These are phyloP conservation scores for Ophiostoma populinum DNA, from an alignment of 2,329 filamentous ascomycete genomes.

Conservation along the genomic window DNA sequence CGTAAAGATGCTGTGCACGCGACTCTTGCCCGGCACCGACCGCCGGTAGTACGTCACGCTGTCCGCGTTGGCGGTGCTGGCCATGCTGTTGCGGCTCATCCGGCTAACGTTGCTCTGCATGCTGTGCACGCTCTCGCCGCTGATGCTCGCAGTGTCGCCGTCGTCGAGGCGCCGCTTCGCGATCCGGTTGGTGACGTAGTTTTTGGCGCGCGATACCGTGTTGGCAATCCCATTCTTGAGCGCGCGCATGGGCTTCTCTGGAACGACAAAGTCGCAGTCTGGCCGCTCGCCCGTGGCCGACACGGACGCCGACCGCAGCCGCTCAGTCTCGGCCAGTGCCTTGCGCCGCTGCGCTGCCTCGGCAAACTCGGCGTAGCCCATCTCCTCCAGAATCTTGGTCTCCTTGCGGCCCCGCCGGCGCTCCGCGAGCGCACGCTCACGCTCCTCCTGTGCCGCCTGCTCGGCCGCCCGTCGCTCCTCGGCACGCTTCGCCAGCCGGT, in stretches of 20 bases:
- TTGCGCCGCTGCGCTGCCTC: constrained; percentile 7
- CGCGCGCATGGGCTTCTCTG: not conserved
- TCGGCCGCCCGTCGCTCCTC: constrained; percentile 19
- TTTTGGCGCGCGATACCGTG: constrained; percentile 7
- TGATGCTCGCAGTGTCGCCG: constrained; percentile 6
- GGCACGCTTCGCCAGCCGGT: constrained; percentile 17
- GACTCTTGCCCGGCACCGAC: constrained; percentile 30
- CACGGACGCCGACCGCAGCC: constrained; percentile 1
- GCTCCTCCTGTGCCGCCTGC: constrained; percentile 19
- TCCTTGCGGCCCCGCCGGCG: constrained; percentile 14
- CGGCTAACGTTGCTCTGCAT: constrained; percentile 1
- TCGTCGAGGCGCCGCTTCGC: constrained; percentile 1
- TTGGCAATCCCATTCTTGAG: constrained; percentile 4
- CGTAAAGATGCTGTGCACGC: constrained; percentile 9
- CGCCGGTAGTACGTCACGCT: constrained; percentile 10
- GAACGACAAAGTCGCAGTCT: too few species aligned
- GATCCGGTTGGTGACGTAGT: constrained; percentile 4
- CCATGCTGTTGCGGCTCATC: constrained; percentile 4
- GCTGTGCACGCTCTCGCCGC: constrained; percentile 5
- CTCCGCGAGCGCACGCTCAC: constrained; percentile 6
- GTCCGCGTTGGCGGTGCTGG: constrained; percentile 3
- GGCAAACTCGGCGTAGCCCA: constrained; percentile 9
- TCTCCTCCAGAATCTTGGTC: constrained; percentile 9
- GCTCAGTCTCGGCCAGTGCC: constrained; percentile 10
- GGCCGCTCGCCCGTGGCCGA: constrained; percentile 11